These are phyloP conservation scores for Candida dajiaensis DNA, from an alignment of 805 yeast genomes.

Conservation along the genomic window DNA sequence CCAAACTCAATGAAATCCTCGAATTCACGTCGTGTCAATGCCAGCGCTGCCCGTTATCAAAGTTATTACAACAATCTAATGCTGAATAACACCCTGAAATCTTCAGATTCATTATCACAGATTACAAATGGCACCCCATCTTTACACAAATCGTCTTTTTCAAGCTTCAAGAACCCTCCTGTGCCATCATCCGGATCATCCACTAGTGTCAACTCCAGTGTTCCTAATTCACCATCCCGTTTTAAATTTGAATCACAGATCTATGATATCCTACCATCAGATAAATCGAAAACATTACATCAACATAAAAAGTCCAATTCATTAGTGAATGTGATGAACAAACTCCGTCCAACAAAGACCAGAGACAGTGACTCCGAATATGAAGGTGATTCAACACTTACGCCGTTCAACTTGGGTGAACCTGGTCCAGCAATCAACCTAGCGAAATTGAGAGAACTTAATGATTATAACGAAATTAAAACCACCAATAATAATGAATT, in stretches of 20 bases:
- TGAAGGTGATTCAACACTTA: conserved; percentile 20
- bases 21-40: conserved; percentile 25
- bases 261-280: conserved; percentile 29
- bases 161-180: conserved; percentile 18
- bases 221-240: conserved; percentile 16
- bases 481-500: not conserved
- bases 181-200: conserved; percentile 13
- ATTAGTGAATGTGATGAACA: conserved; percentile 14
- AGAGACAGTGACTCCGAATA: conserved; percentile 5
- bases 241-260: conserved; percentile 33
- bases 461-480: not conserved
- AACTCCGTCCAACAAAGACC: conserved; percentile 10
- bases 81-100: conserved; percentile 39
- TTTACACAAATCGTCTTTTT: conserved; percentile 7
- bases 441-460: conserved; percentile 22
- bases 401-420: conserved; percentile 23
- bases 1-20: conserved; percentile 23
- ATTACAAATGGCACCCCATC: conserved; percentile 5
- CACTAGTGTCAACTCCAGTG: conserved; percentile 11
- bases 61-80: conserved; percentile 38
- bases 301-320: conserved; percentile 21
- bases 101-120: conserved; percentile 27
- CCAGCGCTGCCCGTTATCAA: conserved; percentile 46
- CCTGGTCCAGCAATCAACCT: conserved; percentile 25
- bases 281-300: not conserved